Evolutionary conservation across 768 basidiomycete genomes (phyloP).

Genomic region (Mycena vitilis): DNA sequence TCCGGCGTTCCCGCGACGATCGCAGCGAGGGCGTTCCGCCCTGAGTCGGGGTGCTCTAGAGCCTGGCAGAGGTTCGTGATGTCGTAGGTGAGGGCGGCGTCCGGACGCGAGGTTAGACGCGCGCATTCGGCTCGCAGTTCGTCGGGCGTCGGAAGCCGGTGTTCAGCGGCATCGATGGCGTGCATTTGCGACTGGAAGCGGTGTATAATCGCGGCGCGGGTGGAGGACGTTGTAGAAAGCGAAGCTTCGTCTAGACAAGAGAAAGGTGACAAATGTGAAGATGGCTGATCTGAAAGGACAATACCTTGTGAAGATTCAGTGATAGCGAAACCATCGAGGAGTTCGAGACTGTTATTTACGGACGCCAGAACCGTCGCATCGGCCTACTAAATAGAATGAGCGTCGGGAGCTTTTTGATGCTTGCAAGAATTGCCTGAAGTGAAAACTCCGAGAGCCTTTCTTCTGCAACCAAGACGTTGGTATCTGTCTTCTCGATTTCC

Average conservation of each 20-base stretch:
- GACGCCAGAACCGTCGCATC: conserved; percentile 11
- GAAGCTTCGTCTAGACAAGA: conserved; percentile 6
- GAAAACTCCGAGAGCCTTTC: conserved; percentile 45
- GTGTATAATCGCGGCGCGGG: not conserved
- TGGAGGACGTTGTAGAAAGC: conserved; percentile 10
- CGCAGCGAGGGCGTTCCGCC: conserved; percentile 2
- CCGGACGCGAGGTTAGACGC: conserved; percentile 9
- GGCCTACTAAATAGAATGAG: not conserved
- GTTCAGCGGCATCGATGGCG: conserved; percentile 13
- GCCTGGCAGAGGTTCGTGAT: conserved; percentile 7
- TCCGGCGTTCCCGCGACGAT: conserved; percentile 14
- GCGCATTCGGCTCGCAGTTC: conserved; percentile 21
- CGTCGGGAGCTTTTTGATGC: not conserved
- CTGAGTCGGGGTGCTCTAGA: conserved; percentile 12
- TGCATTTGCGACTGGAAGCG: conserved; percentile 23
- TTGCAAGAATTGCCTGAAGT: conserved; percentile 37
- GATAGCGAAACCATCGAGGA: not conserved
- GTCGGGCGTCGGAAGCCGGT: conserved; percentile 9
- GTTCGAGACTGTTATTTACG: conserved; percentile 7
- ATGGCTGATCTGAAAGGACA: not conserved
- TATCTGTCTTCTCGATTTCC: conserved; percentile 39
- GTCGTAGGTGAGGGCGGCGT: conserved; percentile 5
- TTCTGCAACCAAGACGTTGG: conserved; percentile 36
- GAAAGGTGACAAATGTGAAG: not conserved
- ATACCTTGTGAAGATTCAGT: not conserved